A percentile compares a stretch with the other conserved stretches of the same genome.
Evolutionary conservation across 1,284 basidiomycete genomes (phyloP).

Genomic region (Moniliophthora roreri): DNA sequence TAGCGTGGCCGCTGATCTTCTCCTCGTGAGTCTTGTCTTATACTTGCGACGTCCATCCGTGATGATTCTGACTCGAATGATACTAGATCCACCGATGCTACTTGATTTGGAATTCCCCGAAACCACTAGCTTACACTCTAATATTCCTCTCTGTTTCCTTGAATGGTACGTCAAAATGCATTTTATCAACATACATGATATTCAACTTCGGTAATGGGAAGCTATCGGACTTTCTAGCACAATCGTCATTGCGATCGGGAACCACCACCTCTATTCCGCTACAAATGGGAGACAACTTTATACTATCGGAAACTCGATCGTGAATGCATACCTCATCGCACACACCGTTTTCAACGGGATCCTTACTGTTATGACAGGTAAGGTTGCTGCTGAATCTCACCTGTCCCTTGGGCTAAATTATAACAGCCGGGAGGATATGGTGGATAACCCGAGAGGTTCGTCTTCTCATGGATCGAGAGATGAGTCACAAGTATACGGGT

Average conservation of each 20-base stretch:
- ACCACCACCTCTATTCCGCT: background rate
- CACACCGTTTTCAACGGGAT: background rate
- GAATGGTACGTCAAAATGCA: background rate
- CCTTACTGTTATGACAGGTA: background rate
- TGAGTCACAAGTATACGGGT: background rate
- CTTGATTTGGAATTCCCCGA: background rate
- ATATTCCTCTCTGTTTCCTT: background rate
- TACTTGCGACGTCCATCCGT: too few relatives aligned
- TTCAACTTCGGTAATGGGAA: background rate
- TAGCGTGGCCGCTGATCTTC: too few relatives aligned
- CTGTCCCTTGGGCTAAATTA: background rate
- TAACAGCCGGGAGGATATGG: background rate
- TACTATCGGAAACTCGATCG: background rate
- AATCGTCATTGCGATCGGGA: background rate
- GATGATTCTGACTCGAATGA: too few relatives aligned
- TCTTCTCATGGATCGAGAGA: background rate
- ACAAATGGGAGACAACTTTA: background rate
- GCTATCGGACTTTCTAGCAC: background rate
- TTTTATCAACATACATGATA: background rate
- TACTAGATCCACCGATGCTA: slow-evolving; percentile 1
- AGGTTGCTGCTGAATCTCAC: background rate
- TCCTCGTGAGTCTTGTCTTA: too few relatives aligned
- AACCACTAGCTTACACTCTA: background rate
- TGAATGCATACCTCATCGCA: background rate
- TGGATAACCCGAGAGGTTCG: background rate